These are phyloP conservation scores for Candida pini DNA, from an alignment of 805 yeast species.

Conservation along the genomic window DNA sequence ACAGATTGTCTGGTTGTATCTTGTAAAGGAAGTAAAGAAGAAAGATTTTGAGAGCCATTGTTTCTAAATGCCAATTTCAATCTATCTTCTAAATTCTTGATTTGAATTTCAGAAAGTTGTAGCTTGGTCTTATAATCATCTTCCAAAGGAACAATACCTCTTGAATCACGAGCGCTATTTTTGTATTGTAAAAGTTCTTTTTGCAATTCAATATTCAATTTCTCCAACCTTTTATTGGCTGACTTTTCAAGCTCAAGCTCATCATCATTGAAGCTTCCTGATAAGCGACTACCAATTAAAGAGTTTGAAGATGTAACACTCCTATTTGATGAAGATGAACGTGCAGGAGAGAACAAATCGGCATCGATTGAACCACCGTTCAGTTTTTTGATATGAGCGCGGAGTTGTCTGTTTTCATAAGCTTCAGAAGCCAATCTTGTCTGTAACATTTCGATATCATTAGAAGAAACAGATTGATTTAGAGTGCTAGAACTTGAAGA, in stretches of 20 bases:
- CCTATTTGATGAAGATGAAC: conserved; percentile 1
- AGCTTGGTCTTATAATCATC: conserved; percentile 39
- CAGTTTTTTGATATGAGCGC: conserved; percentile 36
- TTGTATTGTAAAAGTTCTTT: conserved; percentile 30
- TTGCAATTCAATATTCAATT: conserved; percentile 28
- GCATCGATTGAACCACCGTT: conserved; percentile 7
- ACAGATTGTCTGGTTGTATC: conserved; percentile 15
- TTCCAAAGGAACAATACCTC: conserved; percentile 30
- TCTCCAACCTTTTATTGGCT: conserved; percentile 28
- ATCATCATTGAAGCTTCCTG: too few species aligned
- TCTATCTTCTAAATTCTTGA: conserved; percentile 34
- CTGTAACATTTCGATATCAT: conserved; percentile 56
- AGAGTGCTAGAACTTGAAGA: conserved; percentile 13
- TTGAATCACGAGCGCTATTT: conserved; percentile 26
- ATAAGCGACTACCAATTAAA: too few species aligned
- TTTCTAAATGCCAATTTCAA: conserved; percentile 16
- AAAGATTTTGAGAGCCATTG: conserved; percentile 4
- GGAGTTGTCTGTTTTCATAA: conserved; percentile 47
- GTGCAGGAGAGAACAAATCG: conserved; percentile 1
- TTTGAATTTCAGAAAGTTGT: conserved; percentile 40
- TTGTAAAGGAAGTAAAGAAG: conserved; percentile 29
- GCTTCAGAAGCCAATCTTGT: conserved; percentile 62
- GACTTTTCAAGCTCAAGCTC: conserved; percentile 24
- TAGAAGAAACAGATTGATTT: conserved; percentile 31
- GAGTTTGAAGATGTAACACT: background rate